Conservation (phyloP, 306 rosid species). For the Quercus bicolor region DNA sequence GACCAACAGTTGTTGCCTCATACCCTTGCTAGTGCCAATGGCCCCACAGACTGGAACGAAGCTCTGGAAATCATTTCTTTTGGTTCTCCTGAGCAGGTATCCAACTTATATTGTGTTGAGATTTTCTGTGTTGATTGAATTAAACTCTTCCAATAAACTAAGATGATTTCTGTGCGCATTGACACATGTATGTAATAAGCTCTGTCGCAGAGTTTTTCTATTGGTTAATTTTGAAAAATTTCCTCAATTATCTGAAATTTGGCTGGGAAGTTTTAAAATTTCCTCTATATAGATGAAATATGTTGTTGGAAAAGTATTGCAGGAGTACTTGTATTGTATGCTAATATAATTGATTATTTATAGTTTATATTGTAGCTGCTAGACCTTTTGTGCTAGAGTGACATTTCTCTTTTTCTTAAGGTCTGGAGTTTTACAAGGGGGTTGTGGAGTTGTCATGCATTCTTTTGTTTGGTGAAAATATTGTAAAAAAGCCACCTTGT, state of each 20-base stretch:
- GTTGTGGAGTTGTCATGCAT: neutral
- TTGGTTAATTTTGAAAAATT: neutral
- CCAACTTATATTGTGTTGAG: conserved; percentile 5
- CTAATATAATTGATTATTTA: too few relatives aligned
- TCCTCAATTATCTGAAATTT: neutral
- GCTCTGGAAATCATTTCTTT: conserved; percentile 88
- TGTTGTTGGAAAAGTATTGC: too few relatives aligned
- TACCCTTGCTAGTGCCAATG: conserved; percentile 49
- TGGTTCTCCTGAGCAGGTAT: conserved; percentile 96
- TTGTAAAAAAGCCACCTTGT: neutral
- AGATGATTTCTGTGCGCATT: neutral
- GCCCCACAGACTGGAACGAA: conserved; percentile 97
- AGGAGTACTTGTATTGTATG: too few relatives aligned
- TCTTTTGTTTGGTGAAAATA: neutral
- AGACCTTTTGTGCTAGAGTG: neutral
- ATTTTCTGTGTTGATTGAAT: too few relatives aligned
- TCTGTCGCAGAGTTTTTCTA: neutral
- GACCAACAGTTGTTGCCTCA: conserved; percentile 65
- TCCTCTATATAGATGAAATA: too few relatives aligned
- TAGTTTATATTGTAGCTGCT: neutral
- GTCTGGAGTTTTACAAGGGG: neutral
- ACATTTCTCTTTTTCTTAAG: neutral
- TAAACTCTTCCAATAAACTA: neutral
- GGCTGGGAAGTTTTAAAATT: neutral
- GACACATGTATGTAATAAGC: neutral